Evolutionary conservation across 352 stramenopile genomes (phyloP), one percentile per base, ranked within the genome.

Genomic region (Pythium brachiatum): DNA sequence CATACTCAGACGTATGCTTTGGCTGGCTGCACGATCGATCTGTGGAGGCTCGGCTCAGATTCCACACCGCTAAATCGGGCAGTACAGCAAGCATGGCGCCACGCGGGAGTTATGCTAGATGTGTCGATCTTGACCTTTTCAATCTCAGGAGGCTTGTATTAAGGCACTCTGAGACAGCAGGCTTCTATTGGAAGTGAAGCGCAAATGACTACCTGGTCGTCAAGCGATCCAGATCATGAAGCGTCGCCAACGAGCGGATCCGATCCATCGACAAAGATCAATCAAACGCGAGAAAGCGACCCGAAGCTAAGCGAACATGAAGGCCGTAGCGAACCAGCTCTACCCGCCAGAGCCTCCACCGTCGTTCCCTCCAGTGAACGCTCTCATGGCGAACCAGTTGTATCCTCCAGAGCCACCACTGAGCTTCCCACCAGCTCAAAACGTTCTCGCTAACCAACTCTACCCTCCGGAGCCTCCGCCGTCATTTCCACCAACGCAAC

Each of bases 401-500:
- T 34, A 53, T 16, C 46, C 46, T 7, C 46, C 46, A 32, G 46
- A 53, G 25, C 46, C 46, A 34, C 46, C 46, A 18, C 18, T 53
- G 7, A 32, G n/a, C 20, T 53, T 53, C 25, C 46, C 46, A 32
- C 46, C 46, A 1, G 5, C 46, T 2, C 32, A n/a, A 6, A 32
- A 53, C 20, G 26, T 13, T n/a, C 20, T 53, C 46, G 46, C 46
- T 7, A 16, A 53, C 2, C 46, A 53, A 16, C 46, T 53, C 13
- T 53, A 53, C 21, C 46, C 46, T 20, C 46, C 46, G 13, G 46
- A 54, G 26, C 47, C 47, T 2, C 47, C 47, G 47, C 47, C 27
- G 23, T 54, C 47, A 13, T 54, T 54, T 38, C 47, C 47, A 8
- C 47, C 26, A 36, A 18, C 43, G 9, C n/a, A 20, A 7, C 36